phyloP scores from a whole-genome alignment of 305 asterid species.

The Fraxinus nigra region DNA sequence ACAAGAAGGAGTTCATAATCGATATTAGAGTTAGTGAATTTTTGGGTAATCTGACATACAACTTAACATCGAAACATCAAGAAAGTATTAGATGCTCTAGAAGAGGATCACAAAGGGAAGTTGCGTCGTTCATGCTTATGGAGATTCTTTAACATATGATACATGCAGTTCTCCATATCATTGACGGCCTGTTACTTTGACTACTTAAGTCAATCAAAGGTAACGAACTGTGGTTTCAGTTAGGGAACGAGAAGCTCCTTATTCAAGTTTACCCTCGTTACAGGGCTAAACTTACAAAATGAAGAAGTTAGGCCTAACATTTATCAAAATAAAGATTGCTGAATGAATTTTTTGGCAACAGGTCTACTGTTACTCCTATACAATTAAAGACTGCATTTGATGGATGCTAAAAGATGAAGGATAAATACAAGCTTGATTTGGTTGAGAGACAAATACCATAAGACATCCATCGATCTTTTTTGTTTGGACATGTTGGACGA shows the following conservation, averaged over 20 bases:
- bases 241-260: not conserved
- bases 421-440: not conserved
- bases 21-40: not conserved
- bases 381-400: not conserved
- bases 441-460: not conserved
- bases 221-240: not conserved
- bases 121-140: not conserved
- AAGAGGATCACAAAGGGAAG: not conserved
- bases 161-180: not conserved
- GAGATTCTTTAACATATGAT: not conserved
- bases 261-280: not conserved
- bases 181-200: not conserved
- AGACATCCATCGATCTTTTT: not conserved
- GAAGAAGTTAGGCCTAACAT: not conserved
- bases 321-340: not conserved
- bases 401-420: not conserved
- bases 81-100: not conserved
- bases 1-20: not conserved
- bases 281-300: not conserved
- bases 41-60: not conserved
- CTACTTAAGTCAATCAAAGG: not conserved
- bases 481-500: not conserved
- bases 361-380: not conserved
- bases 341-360: not conserved
- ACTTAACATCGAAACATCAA: not conserved